Base-by-base conservation (phyloP, 2,329 filamentous ascomycete genomes). In the Dactylella cylindrospora region DNA sequence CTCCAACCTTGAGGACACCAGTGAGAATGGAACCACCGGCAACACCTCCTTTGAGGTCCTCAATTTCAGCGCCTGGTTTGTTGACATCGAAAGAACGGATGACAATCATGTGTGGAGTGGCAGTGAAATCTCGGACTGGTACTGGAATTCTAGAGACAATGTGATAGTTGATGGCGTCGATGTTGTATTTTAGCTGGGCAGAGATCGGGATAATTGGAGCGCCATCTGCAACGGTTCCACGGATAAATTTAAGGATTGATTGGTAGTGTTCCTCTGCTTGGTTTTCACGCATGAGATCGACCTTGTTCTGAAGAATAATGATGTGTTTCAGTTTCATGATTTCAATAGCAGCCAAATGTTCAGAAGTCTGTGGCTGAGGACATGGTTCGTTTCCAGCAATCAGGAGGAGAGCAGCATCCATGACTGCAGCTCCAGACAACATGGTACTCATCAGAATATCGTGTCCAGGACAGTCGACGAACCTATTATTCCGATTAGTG, bases 401-500 rank as follows among this genome's bases (percentile, higher is more conserved):
- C 50, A 98, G 81, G 52, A 98, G 83, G 62, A 98, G 82, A 13
- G 93, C 93, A 67, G 93, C 93, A 76, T 98, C 93, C 93, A 98
- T 98, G 81, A 98, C 93, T 67, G 93, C 93, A 70, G 93, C 93
- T 72, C 93, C 93, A 72, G 93, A 98, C 80, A 98, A 85, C 93
- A 98, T 98, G 70, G 93, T 98, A 77, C 91, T 97, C 93, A 98
- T 98, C 74, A 98, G 90, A 90, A 98, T 98, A 78, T 98, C 93
- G 88, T 98, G 93, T 76, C 93, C 93, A 54, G 93, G 93, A 80
- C 93, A 97, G 76, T 97, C 93, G 69, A 97, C 93, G 74, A 97
- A 98, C 12, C 88, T 91, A 68, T 40, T 39, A 25, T 9, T 9
- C 28, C 39, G 3, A 1, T 13, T 26, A 12, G 23, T 46, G 4